Evolutionary conservation across 495 filamentous ascomycete genomes (phyloP), one percentile per base, ranked within the genome.

Genomic region (Hyaloscypha variabilis): DNA sequence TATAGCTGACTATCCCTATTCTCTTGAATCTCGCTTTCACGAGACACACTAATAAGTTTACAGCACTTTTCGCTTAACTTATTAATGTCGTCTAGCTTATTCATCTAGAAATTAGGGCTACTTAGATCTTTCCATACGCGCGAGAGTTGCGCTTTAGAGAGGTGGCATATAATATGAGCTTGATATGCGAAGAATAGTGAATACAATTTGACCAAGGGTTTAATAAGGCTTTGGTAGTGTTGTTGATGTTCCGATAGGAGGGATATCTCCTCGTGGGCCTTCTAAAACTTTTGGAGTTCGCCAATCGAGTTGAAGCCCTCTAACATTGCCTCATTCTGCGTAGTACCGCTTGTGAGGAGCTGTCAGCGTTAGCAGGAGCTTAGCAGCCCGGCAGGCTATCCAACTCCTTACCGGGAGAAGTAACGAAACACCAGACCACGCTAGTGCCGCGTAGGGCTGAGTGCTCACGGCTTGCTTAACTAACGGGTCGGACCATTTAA

Each of bases 151-250:
- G 42, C 46, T 34, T 64, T 66, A 11, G 74, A 76, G 29, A 76
- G 69, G 60, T 76, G 69, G 50, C 66, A 74, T 29, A 79, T 73
- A 36, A 68, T 65, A 26, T 63, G 71, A 30, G 75, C 73, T 61
- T 77, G 72, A 58, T 78, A 77, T 55, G 76, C 73, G 51, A 78
- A 66, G 24, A 78, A 66, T 21, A 67, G 30, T 0, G 71, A 74
- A 63, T 78, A 78, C 29, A 75, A 64, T 36, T 69, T 59, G 46
- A 63, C 56, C 11, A 73, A 46, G 14, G 60, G 28, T 21, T 59
- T 25, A 39, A 50, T n/a, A 39, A 73, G 42, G 26, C 29, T 10
- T 62, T 51, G 25, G 53, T 69, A 52, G 8, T 67, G 39, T 24
- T 58, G 53, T 62, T 6, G 39, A 51, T 54, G 29, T 63, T 49